Conservation (phyloP, 306 rosid species). For the Vigna angularis region DNA sequence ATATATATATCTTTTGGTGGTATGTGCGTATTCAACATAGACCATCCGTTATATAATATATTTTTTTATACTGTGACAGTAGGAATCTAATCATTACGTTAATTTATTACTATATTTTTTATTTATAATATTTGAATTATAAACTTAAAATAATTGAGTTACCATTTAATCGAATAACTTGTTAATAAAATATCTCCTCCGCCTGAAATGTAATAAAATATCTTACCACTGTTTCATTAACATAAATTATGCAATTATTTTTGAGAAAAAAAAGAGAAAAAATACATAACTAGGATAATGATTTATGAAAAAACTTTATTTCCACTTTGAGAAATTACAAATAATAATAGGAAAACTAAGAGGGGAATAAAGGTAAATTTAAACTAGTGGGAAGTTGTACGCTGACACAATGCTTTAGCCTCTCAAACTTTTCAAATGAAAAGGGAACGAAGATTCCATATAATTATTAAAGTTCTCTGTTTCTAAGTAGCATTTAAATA, state of each 20-base stretch:
- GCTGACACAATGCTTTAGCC: not conserved
- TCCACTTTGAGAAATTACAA: not conserved
- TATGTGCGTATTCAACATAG: too few species aligned
- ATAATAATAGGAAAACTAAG: not conserved
- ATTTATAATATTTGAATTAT: too few species aligned
- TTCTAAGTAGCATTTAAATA: not conserved
- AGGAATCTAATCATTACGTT: too few species aligned
- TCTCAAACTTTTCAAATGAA: conserved; percentile 14
- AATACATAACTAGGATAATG: too few species aligned
- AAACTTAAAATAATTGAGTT: too few species aligned
- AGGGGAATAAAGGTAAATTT: not conserved
- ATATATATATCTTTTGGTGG: too few species aligned
- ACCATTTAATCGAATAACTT: too few species aligned
- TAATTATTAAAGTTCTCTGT: not conserved
- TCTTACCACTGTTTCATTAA: not conserved
- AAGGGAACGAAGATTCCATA: conserved; percentile 12
- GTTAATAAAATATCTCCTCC: too few species aligned
- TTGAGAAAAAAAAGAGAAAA: too few species aligned
- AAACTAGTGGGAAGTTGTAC: not conserved
- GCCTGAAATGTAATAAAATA: not conserved
- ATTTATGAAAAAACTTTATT: not conserved
- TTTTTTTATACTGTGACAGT: too few species aligned
- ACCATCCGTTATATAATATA: too few species aligned
- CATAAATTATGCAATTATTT: not conserved
- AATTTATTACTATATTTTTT: too few species aligned